Conservation (phyloP, 2,329 filamentous ascomycete genomes). For the Botryotinia calthae region DNA sequence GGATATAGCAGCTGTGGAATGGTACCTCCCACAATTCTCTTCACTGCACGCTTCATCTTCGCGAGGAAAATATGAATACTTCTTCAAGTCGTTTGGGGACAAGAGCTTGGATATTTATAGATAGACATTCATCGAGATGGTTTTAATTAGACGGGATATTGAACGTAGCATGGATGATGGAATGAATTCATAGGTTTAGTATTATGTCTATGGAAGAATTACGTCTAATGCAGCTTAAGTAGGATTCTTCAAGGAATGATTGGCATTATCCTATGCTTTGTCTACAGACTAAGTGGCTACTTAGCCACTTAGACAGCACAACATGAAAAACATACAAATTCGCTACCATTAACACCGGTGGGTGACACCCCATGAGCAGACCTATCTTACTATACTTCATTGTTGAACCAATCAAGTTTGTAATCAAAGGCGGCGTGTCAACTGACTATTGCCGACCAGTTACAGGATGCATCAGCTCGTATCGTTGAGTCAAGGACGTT, state of each 20-base stretch:
- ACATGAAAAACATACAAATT: neutral
- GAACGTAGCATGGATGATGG: neutral
- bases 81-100: neutral
- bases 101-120: neutral
- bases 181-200: neutral
- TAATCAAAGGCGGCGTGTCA: neutral
- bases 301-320: neutral
- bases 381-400: fast-evolving
- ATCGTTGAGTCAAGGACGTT: neutral
- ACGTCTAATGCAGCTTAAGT: neutral
- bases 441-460: too few species aligned
- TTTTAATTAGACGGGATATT: neutral
- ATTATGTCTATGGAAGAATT: neutral
- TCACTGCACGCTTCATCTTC: neutral
- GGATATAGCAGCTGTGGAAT: neutral
- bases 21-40: neutral
- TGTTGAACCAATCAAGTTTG: neutral
- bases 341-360: neutral
- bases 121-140: neutral
- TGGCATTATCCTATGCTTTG: neutral
- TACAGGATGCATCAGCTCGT: too few species aligned
- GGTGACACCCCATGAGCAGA: neutral
- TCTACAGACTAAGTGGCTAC: neutral
- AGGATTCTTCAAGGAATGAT: too few species aligned
- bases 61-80: neutral